Conservation (phyloP, 2,329 filamentous ascomycete genomes). For the Triangularia verruculosa region DNA sequence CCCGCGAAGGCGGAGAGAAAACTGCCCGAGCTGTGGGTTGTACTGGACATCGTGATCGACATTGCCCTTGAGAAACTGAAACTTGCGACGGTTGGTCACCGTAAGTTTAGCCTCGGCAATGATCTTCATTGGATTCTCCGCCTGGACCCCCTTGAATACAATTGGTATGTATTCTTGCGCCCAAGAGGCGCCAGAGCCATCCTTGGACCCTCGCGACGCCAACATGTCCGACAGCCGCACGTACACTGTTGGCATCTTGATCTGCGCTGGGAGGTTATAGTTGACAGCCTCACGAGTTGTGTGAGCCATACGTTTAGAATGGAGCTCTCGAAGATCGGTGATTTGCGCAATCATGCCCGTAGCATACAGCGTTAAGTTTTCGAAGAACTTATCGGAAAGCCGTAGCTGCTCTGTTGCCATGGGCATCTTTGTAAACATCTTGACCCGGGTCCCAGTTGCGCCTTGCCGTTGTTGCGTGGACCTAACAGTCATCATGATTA, state of each 20-base stretch:
- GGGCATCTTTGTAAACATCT: conserved; percentile 41
- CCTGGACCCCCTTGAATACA: conserved; percentile 49
- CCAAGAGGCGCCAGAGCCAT: conserved; percentile 43
- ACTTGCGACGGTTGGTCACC: conserved; percentile 52
- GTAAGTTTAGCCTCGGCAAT: conserved; percentile 54
- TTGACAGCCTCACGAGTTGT: conserved; percentile 34
- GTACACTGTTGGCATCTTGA: conserved; percentile 48
- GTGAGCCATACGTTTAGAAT: conserved; percentile 44
- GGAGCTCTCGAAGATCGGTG: conserved; percentile 47
- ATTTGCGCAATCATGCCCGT: conserved; percentile 52
- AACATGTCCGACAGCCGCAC: conserved; percentile 47
- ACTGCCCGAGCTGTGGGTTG: conserved; percentile 56
- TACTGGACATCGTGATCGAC: conserved; percentile 63
- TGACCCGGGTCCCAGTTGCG: conserved; percentile 18
- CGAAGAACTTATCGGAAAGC: conserved; percentile 50
- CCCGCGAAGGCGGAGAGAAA: conserved; percentile 59
- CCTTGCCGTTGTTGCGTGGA: conserved; percentile 15
- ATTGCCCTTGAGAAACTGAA: conserved; percentile 51
- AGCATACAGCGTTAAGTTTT: conserved; percentile 48
- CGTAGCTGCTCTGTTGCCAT: conserved; percentile 44
- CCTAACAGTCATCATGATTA: conserved; percentile 10
- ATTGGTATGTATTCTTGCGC: conserved; percentile 58
- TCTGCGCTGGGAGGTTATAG: conserved; percentile 40
- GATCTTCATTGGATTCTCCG: conserved; percentile 35
- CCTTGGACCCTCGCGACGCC: conserved; percentile 23